phyloP scores from a whole-genome alignment of 345 rosid genomes.

The Hibiscus trionum region DNA sequence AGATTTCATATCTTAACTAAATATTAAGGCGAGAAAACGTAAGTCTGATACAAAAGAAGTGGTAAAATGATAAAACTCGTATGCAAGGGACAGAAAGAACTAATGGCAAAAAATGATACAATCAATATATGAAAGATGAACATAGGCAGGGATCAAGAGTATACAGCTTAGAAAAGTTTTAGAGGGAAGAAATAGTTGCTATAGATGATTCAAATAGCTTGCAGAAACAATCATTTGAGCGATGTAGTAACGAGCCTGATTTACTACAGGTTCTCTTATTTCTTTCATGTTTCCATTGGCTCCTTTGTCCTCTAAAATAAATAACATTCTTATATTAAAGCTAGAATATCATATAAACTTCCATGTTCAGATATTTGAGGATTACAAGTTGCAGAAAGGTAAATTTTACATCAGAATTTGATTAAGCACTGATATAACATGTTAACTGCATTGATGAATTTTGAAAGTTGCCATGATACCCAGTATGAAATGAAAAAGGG shows the following conservation, averaged over 20 bases:
- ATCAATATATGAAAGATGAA: background rate
- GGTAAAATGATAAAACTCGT: background rate
- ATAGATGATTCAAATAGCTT: background rate
- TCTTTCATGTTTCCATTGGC: background rate
- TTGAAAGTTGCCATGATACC: background rate
- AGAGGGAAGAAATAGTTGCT: background rate
- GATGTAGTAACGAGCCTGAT: background rate
- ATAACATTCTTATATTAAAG: too few species aligned
- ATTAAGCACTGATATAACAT: background rate
- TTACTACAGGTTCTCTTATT: background rate
- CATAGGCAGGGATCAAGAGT: background rate
- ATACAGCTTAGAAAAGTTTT: background rate
- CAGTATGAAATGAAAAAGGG: background rate
- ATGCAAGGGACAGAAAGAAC: background rate
- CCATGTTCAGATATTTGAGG: background rate
- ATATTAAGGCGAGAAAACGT: background rate
- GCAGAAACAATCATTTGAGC: background rate
- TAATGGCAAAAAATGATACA: background rate
- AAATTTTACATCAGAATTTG: background rate
- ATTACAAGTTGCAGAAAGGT: background rate
- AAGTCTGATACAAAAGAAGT: background rate
- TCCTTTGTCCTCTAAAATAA: background rate
- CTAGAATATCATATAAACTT: background rate
- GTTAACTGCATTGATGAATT: background rate
- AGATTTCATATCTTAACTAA: background rate